Base-by-base conservation (phyloP, 768 basidiomycete genomes). In the Naematelia aurantialba region DNA sequence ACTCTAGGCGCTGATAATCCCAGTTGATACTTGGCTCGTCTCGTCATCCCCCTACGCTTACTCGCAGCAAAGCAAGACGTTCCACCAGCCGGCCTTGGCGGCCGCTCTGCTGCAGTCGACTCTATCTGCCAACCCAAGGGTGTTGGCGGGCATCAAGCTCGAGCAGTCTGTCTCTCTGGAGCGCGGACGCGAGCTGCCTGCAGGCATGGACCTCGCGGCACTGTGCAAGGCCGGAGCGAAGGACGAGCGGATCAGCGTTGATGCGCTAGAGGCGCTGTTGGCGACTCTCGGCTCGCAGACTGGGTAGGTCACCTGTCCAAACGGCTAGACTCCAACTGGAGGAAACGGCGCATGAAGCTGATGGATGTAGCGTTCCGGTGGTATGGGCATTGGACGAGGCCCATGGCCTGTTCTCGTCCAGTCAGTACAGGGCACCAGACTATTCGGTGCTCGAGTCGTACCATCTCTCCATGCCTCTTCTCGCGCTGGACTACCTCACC, bases 301-400 rank as follows among this genome's bases (percentile, higher is more conserved):
- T 1, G 71, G 81, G 87, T 91, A 56, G 65, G 84, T 76, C 4
- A 22, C 5, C 24, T 31, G 3, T 11, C 29, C 10, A 29, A 25
- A 30, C 24, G 27, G 13, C 13, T 17, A 4, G 24, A 45, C 56
- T 30, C 3, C 4, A 1, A 12, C 45, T 25, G 19, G 12, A 8
- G 55, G 44, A 19, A 51, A 24, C 5, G 29, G 22, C 31, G 17
- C n/a, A 0, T 10, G 24, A 27, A 39, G 24, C n/a, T 47, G 27
- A 39, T 31, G 42, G 8, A 34, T 46, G 27, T 21, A 91, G 89
- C 45, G 79, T 81, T 67, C 90, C 90, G 0, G 87, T 94, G 1
- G 73, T 96, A 4, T 78, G 93, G 27, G 91, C 91, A 0, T 80
- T 93, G 0, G 92, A 96, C 64, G 91, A 94, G 66, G 85, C 89